Evolutionary conservation across 2,329 filamentous ascomycete species (phyloP).

Genomic region (Ceratocystis colombiana): DNA sequence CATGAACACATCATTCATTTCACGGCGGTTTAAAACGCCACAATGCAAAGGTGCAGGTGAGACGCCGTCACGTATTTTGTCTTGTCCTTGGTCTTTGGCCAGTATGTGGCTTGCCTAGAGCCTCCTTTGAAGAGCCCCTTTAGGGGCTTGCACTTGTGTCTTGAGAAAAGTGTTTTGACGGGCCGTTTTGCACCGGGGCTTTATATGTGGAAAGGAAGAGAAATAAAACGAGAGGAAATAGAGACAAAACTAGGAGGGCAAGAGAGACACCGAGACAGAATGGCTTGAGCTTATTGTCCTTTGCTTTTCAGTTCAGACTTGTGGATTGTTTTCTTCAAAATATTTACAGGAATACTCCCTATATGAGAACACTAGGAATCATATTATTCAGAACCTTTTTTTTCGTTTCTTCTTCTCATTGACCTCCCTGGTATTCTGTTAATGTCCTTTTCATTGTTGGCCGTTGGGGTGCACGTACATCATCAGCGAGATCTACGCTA

Average conservation of each 20-base stretch:
- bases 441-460: background rate
- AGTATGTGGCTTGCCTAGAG: background rate
- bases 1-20: background rate
- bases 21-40: background rate
- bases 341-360: background rate
- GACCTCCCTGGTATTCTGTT: background rate
- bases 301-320: background rate
- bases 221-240: constrained; percentile 1
- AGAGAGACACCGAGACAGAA: constrained; percentile 13
- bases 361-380: background rate
- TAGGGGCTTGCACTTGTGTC: background rate
- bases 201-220: background rate
- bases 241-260: background rate
- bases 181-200: background rate
- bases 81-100: background rate
- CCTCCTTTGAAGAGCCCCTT: background rate
- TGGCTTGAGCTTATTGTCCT: constrained; percentile 8
- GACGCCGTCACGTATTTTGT: background rate
- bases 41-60: background rate
- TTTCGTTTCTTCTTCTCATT: constrained; percentile 1
- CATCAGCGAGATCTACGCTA: constrained; percentile 10
- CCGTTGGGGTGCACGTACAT: constrained; percentile 2
- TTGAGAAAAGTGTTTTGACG: background rate
- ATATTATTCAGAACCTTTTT: constrained; percentile 8
- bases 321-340: constrained; percentile 6